A percentile compares a stretch with the other conserved stretches of the same genome.
Evolutionary conservation across 2,329 filamentous ascomycete species (phyloP).

Genomic region (Pseudofabraea citricarpa): DNA sequence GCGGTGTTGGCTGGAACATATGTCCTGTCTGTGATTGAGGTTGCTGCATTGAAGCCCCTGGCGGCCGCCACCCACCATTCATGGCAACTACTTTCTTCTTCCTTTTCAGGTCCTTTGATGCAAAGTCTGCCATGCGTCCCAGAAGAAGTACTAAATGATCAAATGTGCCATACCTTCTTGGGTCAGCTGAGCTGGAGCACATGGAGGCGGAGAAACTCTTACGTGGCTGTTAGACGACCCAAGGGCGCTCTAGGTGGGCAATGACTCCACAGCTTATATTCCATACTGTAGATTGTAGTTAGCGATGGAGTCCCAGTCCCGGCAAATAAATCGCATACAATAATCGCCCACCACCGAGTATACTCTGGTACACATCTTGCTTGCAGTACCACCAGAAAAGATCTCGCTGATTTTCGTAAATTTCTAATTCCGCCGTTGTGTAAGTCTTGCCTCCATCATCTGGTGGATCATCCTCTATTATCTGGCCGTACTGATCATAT

Average conservation of each 20-base stretch:
- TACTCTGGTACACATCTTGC: constrained; percentile 87
- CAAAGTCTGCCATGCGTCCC: constrained; percentile 74
- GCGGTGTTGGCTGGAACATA: background rate
- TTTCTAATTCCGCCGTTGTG: constrained; percentile 60
- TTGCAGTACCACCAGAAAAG: constrained; percentile 96
- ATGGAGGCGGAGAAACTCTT: constrained; percentile 26
- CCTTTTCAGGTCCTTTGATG: constrained; percentile 68
- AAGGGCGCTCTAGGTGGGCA: constrained; percentile 81
- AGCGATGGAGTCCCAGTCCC: too few relatives aligned
- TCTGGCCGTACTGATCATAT: constrained; percentile 52
- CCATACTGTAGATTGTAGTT: constrained; percentile 45
- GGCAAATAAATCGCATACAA: constrained; percentile 65
- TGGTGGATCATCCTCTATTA: constrained; percentile 26
- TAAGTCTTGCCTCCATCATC: constrained; percentile 13
- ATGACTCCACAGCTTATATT: constrained; percentile 76
- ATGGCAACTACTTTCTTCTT: constrained; percentile 66
- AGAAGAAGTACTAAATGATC: constrained; percentile 84
- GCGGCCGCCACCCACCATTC: constrained; percentile 35
- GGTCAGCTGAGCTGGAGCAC: constrained; percentile 13
- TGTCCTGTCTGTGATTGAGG: constrained; percentile 3
- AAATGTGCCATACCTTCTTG: constrained; percentile 73
- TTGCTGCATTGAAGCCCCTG: constrained; percentile 17
- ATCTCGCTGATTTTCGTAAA: constrained; percentile 77
- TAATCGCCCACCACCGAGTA: constrained; percentile 78
- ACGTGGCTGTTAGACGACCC: constrained; percentile 70